Evolutionary conservation across 495 filamentous ascomycete species (phyloP), one percentile per base, ranked within the genome.

Genomic region (Hypoxylon fuscum): DNA sequence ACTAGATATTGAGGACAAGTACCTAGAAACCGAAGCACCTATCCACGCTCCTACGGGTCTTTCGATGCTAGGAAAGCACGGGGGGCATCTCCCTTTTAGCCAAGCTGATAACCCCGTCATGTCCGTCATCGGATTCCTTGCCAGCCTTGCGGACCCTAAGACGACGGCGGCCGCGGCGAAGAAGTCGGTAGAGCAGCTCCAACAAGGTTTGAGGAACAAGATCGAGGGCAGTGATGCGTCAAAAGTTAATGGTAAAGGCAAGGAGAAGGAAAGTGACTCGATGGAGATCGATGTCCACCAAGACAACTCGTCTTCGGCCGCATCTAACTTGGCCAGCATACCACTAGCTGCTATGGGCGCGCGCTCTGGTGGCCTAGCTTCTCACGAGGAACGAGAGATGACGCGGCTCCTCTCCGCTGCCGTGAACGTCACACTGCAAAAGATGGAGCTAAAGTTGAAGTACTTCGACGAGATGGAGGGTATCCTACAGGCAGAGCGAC

Each of bases 391-490:
- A 75, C 92, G 95, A 22, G 91, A 96, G 72, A 94, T 97, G 89
- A 94, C 94, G 23, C 86, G 90, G 12, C 87, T 97, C 40, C 90
- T 97, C 18, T 92, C 91, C 9, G 85, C 90, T 2, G 87, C 92
- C 0, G 89, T 96, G 50, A 96, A 96, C 71, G 78, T 91, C 12
- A 92, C 88, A 14, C 81, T 97, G 23, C 84, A 91, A 68, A 93
- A 93, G 73, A 83, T 92, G 70, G 89, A 93, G 68, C 79, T 93
- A 52, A 93, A 93, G 79, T 80, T 95, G 46, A 85, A 89, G 66
- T 96, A 97, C 71, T 98, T 98, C 80, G 89, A 90, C 65, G 96
- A 98, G 76, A 91, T 98, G 84, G 95, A 98, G 69, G 80, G 88
- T 44, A 88, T 96, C 51, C 80, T 97, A 46, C 90, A 96, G 64